Percentiles rank a stretch among this genome's conserved stretches.
Conservation (phyloP, 768 basidiomycete species). For the Pleurotus tuoliensis region DNA sequence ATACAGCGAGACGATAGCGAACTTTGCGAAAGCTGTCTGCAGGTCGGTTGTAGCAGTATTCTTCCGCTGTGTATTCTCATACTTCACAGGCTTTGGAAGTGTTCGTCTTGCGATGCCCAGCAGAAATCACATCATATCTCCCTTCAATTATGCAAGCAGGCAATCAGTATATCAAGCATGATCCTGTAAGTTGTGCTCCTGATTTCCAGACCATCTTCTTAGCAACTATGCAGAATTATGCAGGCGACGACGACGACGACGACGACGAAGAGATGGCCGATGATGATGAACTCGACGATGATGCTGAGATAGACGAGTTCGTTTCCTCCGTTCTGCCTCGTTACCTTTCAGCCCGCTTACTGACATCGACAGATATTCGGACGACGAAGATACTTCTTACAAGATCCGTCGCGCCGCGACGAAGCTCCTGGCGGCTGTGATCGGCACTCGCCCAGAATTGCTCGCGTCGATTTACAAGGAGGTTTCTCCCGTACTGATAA, state of each 20-base stretch:
- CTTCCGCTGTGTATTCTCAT: conserved; percentile 10
- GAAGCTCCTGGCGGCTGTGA: conserved; percentile 80
- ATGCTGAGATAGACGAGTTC: conserved; percentile 75
- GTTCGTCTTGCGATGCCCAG: conserved; percentile 77
- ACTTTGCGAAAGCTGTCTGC: conserved; percentile 72
- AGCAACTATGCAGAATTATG: conserved; percentile 40
- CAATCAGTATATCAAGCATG: conserved; percentile 81
- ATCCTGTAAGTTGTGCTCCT: conserved; percentile 61
- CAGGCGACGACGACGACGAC: conserved; percentile 39
- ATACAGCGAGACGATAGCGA: conserved; percentile 79
- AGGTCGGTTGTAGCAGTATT: conserved; percentile 37
- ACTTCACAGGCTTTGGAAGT: conserved; percentile 73
- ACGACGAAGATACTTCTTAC: conserved; percentile 98
- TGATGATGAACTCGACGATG: conserved; percentile 77
- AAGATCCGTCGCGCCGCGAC: conserved; percentile 94
- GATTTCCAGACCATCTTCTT: neutral
- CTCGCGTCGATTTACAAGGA: conserved; percentile 74
- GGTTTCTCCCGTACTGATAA: conserved; percentile 85
- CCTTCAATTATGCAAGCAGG: conserved; percentile 66
- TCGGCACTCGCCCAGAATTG: conserved; percentile 88
- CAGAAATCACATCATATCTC: conserved; percentile 75
- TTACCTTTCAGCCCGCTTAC: too few species aligned
- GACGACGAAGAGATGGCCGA: conserved; percentile 59
- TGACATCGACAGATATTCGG: conserved; percentile 67
- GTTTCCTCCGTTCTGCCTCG: conserved; percentile 17